Percentiles rank a stretch among this genome's conserved stretches.
phyloP scores from a whole-genome alignment of 2,329 filamentous ascomycete species.

The Penicillium digitatum region DNA sequence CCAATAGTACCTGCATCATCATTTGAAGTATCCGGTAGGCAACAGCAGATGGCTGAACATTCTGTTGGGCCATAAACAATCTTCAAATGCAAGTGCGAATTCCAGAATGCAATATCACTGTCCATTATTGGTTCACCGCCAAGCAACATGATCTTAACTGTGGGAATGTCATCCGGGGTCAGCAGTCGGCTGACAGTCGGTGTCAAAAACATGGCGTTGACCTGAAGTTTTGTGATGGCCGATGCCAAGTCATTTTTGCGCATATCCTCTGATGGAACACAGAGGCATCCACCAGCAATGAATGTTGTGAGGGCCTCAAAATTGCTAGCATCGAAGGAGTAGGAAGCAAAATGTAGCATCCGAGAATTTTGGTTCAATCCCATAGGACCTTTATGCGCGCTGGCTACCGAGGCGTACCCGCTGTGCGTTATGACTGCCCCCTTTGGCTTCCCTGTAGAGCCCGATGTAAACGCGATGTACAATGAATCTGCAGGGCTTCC shows the following conservation, averaged over 20 bases:
- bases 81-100: neutral
- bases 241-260: neutral
- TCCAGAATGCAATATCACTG: neutral
- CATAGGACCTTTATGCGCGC: conserved; percentile 41
- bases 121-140: neutral
- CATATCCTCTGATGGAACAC: neutral
- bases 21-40: neutral
- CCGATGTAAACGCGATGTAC: conserved; percentile 55
- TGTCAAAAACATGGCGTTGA: neutral
- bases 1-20: neutral
- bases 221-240: neutral
- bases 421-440: conserved; percentile 57
- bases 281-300: neutral
- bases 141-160: neutral
- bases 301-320: neutral
- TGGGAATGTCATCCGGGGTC: neutral
- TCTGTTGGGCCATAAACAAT: neutral
- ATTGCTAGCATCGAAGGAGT: neutral
- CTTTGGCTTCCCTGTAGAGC: conserved; percentile 50
- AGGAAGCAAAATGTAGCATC: conserved; percentile 4
- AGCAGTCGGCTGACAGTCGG: neutral
- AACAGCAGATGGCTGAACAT: neutral
- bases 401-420: conserved; percentile 49
- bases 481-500: neutral
- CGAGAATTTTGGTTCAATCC: conserved; percentile 42